Conservation (phyloP, 106 monocot genomes). For the Platanthera guangdongensis region DNA sequence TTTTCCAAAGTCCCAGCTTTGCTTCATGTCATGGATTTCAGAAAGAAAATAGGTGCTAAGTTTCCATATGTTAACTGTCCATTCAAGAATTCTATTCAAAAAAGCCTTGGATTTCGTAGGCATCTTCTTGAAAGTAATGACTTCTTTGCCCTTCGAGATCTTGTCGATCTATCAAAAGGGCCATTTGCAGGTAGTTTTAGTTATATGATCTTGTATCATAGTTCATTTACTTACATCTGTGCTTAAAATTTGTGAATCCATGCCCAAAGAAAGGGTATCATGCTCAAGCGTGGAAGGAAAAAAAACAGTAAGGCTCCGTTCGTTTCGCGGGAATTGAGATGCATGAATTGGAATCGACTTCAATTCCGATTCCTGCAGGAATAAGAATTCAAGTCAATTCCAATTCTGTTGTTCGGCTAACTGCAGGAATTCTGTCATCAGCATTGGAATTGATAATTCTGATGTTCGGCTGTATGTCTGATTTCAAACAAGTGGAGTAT, state of each 20-base stretch:
- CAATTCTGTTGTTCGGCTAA: too few species aligned
- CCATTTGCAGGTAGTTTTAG: slow-evolving; percentile 76
- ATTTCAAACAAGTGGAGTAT: too few species aligned
- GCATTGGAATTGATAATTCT: too few species aligned
- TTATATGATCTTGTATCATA: not conserved
- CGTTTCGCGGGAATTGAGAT: too few species aligned
- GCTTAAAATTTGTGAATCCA: not conserved
- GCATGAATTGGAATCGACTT: too few species aligned
- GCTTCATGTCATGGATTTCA: slow-evolving; percentile 63
- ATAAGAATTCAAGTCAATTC: too few species aligned
- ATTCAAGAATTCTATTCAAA: slow-evolving; percentile 55
- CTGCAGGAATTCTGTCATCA: too few species aligned
- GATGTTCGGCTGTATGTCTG: too few species aligned
- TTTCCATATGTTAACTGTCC: slow-evolving; percentile 79
- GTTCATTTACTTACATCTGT: not conserved
- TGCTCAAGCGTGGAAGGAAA: not conserved
- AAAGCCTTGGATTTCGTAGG: slow-evolving; percentile 62
- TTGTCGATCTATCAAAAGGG: slow-evolving; percentile 96
- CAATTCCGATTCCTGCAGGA: too few species aligned
- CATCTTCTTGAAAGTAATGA: slow-evolving; percentile 87
- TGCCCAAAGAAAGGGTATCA: not conserved
- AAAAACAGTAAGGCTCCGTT: too few species aligned
- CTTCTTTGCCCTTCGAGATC: slow-evolving; percentile 89
- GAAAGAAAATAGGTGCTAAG: slow-evolving; percentile 86
- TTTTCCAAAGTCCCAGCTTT: slow-evolving; percentile 86